phyloP scores from a whole-genome alignment of 2,329 filamentous ascomycete species.

The Byssochlamys sp. region DNA sequence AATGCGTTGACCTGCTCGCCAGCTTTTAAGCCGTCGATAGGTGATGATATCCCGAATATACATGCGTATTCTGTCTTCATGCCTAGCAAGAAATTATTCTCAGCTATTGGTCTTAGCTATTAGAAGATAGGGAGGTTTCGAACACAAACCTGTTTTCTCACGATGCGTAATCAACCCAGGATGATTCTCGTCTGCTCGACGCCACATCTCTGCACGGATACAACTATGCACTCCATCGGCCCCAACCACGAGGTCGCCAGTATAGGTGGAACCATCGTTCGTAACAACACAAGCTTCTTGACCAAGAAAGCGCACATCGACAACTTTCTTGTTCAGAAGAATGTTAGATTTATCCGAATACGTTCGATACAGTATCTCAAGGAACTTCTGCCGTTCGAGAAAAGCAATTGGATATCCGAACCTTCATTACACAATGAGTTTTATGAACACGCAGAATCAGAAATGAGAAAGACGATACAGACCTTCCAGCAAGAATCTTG shows the following conservation, averaged over 20 bases:
- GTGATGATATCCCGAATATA: slow-evolving; percentile 20
- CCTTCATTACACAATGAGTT: slow-evolving; percentile 8
- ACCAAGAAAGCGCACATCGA: slow-evolving; percentile 14
- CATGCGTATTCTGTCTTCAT: slow-evolving; percentile 18
- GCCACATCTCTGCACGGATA: slow-evolving; percentile 27
- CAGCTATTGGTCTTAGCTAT: background rate
- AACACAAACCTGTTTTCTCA: background rate
- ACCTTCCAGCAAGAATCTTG: slow-evolving; percentile 6
- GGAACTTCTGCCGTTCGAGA: slow-evolving; percentile 10
- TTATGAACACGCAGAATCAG: background rate
- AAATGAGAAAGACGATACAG: background rate
- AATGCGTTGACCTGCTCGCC: slow-evolving; percentile 13
- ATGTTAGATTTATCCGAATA: slow-evolving; percentile 24
- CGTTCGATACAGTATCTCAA: slow-evolving; percentile 14
- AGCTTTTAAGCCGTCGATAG: slow-evolving; percentile 5
- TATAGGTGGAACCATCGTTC: slow-evolving; percentile 23
- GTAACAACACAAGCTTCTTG: slow-evolving; percentile 21
- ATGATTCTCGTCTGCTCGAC: slow-evolving; percentile 5
- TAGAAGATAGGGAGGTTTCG: background rate
- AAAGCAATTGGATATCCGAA: slow-evolving; percentile 13
- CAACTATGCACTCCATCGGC: slow-evolving; percentile 37
- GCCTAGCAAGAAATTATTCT: background rate
- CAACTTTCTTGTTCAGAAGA: slow-evolving; percentile 18
- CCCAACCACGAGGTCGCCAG: slow-evolving; percentile 31
- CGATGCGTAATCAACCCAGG: background rate